phyloP scores from a whole-genome alignment of 1,284 basidiomycete species.

The Nidula niveotomentosa region DNA sequence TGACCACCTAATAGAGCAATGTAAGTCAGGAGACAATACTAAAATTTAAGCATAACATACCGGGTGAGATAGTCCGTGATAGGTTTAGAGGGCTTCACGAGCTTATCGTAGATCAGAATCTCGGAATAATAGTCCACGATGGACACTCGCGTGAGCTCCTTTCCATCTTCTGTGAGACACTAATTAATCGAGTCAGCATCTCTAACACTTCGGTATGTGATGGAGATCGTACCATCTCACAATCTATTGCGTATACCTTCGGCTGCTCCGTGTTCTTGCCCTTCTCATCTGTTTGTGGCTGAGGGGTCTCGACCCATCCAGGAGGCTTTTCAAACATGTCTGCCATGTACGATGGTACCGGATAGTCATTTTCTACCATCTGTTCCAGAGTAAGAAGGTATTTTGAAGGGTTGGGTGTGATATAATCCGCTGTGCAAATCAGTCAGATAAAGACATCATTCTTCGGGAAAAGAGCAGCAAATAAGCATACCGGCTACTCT shows the following conservation, averaged over 20 bases:
- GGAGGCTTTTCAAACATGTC: conserved; percentile 61
- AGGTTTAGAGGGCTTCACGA: conserved; percentile 83
- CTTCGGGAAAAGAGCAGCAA: too few species aligned
- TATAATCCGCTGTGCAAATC: conserved; percentile 48
- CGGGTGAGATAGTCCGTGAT: conserved; percentile 87
- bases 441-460: neutral
- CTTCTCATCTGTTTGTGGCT: conserved; percentile 32
- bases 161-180: conserved; percentile 86
- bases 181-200: conserved; percentile 24
- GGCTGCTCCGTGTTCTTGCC: conserved; percentile 25
- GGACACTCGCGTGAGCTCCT: conserved; percentile 83
- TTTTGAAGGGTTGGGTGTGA: conserved; percentile 59
- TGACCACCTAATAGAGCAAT: conserved; percentile 65
- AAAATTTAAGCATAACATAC: conserved; percentile 33
- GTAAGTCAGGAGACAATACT: neutral
- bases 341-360: conserved; percentile 77
- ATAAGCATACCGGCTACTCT: conserved; percentile 51
- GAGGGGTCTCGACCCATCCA: conserved; percentile 79
- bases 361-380: conserved; percentile 92
- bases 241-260: conserved; percentile 77
- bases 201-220: neutral
- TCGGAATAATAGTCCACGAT: conserved; percentile 76
- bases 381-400: conserved; percentile 79
- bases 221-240: conserved; percentile 79
- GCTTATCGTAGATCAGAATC: conserved; percentile 77